A percentile compares a stretch with the other conserved stretches of the same genome.
Evolutionary conservation across 208 protist genomes (phyloP).

Genomic region (Vickermania ingenoplastis): DNA sequence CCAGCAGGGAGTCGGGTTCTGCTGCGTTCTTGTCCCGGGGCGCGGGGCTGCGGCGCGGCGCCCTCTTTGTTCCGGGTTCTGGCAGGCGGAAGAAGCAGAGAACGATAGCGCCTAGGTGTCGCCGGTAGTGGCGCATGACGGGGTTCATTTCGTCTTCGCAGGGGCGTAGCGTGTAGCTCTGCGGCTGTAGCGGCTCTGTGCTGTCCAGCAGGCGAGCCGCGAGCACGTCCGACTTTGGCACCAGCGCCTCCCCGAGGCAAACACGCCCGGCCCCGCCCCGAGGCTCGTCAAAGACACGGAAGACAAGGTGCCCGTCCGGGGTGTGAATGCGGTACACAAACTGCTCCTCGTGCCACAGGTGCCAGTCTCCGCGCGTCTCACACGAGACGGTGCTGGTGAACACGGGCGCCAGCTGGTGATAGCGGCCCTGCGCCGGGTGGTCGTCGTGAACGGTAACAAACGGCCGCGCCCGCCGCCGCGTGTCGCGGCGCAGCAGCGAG

Average conservation of each 20-base stretch:
- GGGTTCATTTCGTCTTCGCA: background rate
- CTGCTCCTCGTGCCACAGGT: background rate
- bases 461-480: background rate
- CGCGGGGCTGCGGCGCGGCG: background rate
- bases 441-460: background rate
- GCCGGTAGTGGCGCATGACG: background rate
- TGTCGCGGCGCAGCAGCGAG: background rate
- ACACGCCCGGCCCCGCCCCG: background rate
- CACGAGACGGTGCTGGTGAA: background rate
- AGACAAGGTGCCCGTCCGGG: background rate
- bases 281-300: background rate
- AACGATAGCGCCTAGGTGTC: background rate
- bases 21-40: too few relatives aligned
- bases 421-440: background rate
- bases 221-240: conserved; percentile 7
- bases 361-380: background rate
- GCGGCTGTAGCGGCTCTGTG: background rate
- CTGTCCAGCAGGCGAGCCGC: background rate
- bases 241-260: conserved; percentile 20
- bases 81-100: background rate
- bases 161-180: background rate
- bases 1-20: too few relatives aligned
- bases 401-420: background rate
- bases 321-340: background rate
- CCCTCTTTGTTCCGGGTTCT: background rate